These are phyloP conservation scores for Pyrus betulifolia DNA, from an alignment of 306 rosid species.

Conservation along the genomic window DNA sequence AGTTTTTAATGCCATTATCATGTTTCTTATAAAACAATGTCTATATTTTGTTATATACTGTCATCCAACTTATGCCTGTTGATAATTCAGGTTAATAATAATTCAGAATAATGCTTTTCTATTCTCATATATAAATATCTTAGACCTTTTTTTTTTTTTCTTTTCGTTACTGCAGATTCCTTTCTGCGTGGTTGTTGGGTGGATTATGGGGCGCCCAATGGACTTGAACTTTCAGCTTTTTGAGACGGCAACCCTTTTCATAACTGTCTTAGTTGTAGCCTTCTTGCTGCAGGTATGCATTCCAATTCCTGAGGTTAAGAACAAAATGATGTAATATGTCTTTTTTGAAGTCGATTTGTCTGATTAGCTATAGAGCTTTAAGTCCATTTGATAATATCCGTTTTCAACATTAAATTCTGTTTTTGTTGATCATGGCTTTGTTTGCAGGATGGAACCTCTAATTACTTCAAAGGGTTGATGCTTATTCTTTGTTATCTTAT, in stretches of 20 bases:
- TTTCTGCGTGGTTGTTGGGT: conserved; percentile 61
- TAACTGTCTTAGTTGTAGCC: conserved; percentile 64
- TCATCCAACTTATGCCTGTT: neutral
- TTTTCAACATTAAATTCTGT: neutral
- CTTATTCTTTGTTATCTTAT: conserved; percentile 76
- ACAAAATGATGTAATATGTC: neutral
- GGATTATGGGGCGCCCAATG: conserved; percentile 67
- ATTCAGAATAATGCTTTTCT: neutral
- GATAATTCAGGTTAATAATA: neutral
- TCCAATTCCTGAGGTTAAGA: neutral
- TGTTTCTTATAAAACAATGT: neutral
- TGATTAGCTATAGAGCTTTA: neutral
- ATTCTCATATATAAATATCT: neutral
- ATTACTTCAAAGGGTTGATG: conserved; percentile 77
- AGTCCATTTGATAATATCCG: too few species aligned
- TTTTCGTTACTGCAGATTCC: conserved; percentile 57
- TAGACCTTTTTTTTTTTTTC: neutral
- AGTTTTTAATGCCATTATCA: neutral
- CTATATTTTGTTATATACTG: neutral
- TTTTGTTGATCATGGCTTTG: neutral
- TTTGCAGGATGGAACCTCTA: conserved; percentile 77
- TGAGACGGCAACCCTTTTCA: conserved; percentile 67
- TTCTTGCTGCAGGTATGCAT: conserved; percentile 71
- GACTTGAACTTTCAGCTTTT: conserved; percentile 80
- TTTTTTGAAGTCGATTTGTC: neutral